phyloP scores from a whole-genome alignment of 352 stramenopile genomes.

The Phytopythium mirpurense region DNA sequence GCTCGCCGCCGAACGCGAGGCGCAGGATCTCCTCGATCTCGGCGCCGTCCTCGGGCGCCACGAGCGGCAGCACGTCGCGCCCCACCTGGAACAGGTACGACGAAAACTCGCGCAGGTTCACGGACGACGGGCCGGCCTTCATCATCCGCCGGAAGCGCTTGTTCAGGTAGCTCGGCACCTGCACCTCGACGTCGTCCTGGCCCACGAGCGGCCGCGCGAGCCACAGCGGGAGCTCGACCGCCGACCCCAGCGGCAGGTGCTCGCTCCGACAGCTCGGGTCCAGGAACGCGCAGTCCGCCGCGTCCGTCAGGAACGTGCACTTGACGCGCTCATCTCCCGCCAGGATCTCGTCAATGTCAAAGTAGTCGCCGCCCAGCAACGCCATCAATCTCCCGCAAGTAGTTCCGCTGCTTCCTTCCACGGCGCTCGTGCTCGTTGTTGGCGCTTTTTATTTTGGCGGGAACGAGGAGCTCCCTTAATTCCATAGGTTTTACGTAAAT shows the following conservation, averaged over 20 bases:
- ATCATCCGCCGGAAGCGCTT: constrained; percentile 78
- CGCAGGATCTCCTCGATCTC: constrained; percentile 80
- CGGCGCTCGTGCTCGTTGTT: too few relatives aligned
- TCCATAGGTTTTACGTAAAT: too few relatives aligned
- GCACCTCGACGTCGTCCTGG: constrained; percentile 43
- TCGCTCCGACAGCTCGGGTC: constrained; percentile 56
- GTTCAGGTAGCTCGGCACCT: constrained; percentile 57
- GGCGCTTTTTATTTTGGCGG: background rate
- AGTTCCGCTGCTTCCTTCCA: too few relatives aligned
- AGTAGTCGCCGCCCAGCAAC: constrained; percentile 24
- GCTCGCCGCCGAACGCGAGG: constrained; percentile 66
- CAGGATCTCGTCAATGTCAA: constrained; percentile 74
- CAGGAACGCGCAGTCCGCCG: constrained; percentile 64
- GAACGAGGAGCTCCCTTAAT: too few relatives aligned
- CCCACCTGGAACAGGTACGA: constrained; percentile 70
- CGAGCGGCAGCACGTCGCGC: constrained; percentile 45
- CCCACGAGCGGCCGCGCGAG: constrained; percentile 47
- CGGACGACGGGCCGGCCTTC: constrained; percentile 61
- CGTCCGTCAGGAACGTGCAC: constrained; percentile 68
- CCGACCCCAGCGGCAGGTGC: constrained; percentile 37
- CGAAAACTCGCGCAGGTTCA: constrained; percentile 78
- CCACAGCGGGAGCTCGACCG: constrained; percentile 78
- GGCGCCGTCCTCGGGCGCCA: constrained; percentile 32
- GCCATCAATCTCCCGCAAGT: too few relatives aligned
- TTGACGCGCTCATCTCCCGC: constrained; percentile 77